Percentiles rank a stretch among this genome's conserved stretches.
phyloP scores from a whole-genome alignment of 2,329 filamentous ascomycete species.

The Pseudocercospora eumusae region DNA sequence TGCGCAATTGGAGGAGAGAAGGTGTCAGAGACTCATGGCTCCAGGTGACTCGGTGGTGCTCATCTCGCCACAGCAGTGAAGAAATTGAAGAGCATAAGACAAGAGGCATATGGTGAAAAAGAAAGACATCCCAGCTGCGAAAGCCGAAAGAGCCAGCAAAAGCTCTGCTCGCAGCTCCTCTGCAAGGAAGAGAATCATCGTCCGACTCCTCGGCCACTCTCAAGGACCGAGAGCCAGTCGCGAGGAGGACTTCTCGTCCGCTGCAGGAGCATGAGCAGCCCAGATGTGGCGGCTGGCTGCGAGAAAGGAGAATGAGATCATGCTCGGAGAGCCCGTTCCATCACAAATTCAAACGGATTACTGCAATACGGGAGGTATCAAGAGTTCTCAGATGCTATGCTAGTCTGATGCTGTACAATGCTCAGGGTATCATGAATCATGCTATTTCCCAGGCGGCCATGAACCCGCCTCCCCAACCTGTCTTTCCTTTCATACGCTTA shows the following conservation, averaged over 20 bases:
- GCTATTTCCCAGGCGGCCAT: constrained; percentile 59
- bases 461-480: constrained; percentile 52
- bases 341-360: constrained; percentile 22
- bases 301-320: not conserved
- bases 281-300: not conserved
- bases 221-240: not conserved
- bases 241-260: not conserved
- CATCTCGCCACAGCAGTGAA: constrained; percentile 45
- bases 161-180: not conserved
- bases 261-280: not conserved
- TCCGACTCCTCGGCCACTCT: not conserved
- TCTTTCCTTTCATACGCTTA: constrained; percentile 49
- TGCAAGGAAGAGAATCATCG: not conserved
- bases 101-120: not conserved
- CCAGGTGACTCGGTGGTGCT: constrained; percentile 55
- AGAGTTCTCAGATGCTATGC: not conserved
- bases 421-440: constrained; percentile 20
- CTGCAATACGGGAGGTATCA: constrained; percentile 14
- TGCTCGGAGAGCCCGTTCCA: not conserved
- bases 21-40: not conserved
- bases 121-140: not conserved
- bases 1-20: constrained; percentile 14
- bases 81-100: not conserved
- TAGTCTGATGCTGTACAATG: not conserved
- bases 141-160: not conserved